Evolutionary conservation across 352 stramenopile species (phyloP).

Genomic region (Pythium rhizo-oryzae): DNA sequence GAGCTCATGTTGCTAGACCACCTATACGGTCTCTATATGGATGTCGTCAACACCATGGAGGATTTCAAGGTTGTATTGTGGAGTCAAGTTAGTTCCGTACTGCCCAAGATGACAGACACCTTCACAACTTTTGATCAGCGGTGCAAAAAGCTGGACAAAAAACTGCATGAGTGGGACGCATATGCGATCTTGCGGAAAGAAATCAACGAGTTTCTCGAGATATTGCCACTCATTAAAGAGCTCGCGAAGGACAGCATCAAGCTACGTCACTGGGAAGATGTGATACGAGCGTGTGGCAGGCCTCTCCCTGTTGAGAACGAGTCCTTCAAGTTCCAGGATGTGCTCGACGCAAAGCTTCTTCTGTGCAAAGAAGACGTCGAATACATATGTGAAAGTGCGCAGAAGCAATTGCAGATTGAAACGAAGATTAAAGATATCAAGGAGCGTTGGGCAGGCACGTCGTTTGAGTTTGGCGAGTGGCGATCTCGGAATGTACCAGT

Average conservation of each 20-base stretch:
- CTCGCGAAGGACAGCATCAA: conserved; percentile 97
- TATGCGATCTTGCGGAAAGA: conserved; percentile 96
- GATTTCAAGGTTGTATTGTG: conserved; percentile 98
- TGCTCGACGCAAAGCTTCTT: conserved; percentile 95
- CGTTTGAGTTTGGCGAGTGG: conserved; percentile 96
- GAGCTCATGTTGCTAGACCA: conserved; percentile 94
- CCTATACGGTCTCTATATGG: conserved; percentile 97
- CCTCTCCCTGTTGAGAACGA: conserved; percentile 92
- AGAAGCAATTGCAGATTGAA: conserved; percentile 99
- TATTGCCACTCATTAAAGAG: conserved; percentile 96
- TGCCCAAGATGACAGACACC: conserved; percentile 97
- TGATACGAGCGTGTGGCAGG: conserved; percentile 93
- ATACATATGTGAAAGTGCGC: conserved; percentile 97
- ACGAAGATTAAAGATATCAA: conserved; percentile 94
- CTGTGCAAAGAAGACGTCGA: conserved; percentile 95
- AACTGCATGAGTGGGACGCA: conserved; percentile 96
- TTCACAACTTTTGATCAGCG: conserved; percentile 83
- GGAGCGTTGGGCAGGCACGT: conserved; percentile 91
- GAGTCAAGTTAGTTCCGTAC: conserved; percentile 93
- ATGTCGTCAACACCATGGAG: conserved; percentile 97
- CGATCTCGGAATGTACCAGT: conserved; percentile 95
- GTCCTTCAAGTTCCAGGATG: conserved; percentile 96
- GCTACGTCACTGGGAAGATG: conserved; percentile 96
- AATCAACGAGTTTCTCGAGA: conserved; percentile 98
- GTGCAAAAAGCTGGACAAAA: conserved; percentile 97